These are phyloP conservation scores for Carex pumila DNA, from an alignment of 176 grass and related monocot species.

Conservation along the genomic window DNA sequence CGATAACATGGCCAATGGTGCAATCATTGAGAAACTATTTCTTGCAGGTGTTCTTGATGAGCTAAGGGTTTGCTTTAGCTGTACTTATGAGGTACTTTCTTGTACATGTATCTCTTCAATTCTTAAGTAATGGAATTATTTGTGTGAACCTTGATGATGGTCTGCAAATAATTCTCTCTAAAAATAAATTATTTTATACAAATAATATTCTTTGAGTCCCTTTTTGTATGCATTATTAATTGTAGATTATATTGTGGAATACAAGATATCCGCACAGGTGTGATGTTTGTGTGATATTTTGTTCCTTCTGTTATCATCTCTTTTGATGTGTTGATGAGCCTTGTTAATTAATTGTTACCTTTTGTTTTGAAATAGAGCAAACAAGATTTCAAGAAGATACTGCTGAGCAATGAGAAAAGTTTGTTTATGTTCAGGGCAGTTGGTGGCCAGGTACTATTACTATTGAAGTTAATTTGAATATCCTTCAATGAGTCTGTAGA, in stretches of 20 bases:
- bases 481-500: neutral
- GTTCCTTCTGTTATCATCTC: neutral
- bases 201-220: neutral
- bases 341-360: conserved; percentile 11
- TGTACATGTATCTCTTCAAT: neutral
- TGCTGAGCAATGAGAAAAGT: conserved; percentile 66
- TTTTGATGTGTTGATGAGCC: neutral
- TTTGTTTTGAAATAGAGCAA: conserved; percentile 44
- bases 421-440: conserved; percentile 93
- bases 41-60: conserved; percentile 91
- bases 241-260: neutral
- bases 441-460: conserved; percentile 64
- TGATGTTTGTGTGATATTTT: neutral
- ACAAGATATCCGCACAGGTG: neutral
- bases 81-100: conserved; percentile 63
- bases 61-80: conserved; percentile 77
- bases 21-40: conserved; percentile 74
- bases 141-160: neutral
- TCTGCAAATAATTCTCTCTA: neutral
- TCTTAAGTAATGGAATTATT: neutral
- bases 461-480: conserved; percentile 15
- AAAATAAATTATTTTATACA: neutral
- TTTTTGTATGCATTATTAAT: neutral
- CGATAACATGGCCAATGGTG: conserved; percentile 32
- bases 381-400: conserved; percentile 61